Base-by-base conservation (phyloP, 352 stramenopile genomes). In the Globisporangium alternatum region DNA sequence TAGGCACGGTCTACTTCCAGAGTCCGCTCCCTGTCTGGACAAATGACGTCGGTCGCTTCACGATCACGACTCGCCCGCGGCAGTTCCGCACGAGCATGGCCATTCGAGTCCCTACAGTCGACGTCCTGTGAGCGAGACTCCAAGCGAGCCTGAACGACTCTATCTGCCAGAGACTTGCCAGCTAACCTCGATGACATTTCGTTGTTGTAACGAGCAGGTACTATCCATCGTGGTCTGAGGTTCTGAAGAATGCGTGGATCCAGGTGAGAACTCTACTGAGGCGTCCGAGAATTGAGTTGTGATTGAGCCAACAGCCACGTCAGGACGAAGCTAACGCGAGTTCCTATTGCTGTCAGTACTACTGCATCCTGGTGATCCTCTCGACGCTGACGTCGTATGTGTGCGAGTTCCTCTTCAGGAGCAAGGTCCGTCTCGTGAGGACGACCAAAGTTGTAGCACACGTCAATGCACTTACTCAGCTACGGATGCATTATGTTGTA, bases 211-310 rank as follows among this genome's bases (percentile, higher is more conserved):
- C 15, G 43, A 52, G 2, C 52, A 89, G 81, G 15, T 91, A 91
- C 58, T 70, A 69, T 21, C 72, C 80, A 8, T 72, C 72, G 35
- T 91, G 81, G 81, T 62, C 74, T 1, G 81, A 91, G 43, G 71
- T 88, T 1, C 52, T 86, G 17, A 91, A 91, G 57, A 74, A 70
- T 2, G 81, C 76, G 60, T 91, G 81, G 81, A 87, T 89, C 41
- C 81, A 91, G 73, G 81, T 90, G 47, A 55, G 54, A 30, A 19
- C 28, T 47, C 15, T 28, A 2, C 25, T 28, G 25, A 28, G 25
- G 25, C 25, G 25, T 28, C 25, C 25, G 25, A 28, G 25, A 28
- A 28, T 28, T 28, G 25, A 28, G 25, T 28, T 43, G 37, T 15
- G 15, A 17, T 43, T 5, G 15, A 15, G 37, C 37, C 37, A 43